Evolutionary conservation across 2,329 filamentous ascomycete genomes (phyloP).

Genomic region (Basipetospora sp.): DNA sequence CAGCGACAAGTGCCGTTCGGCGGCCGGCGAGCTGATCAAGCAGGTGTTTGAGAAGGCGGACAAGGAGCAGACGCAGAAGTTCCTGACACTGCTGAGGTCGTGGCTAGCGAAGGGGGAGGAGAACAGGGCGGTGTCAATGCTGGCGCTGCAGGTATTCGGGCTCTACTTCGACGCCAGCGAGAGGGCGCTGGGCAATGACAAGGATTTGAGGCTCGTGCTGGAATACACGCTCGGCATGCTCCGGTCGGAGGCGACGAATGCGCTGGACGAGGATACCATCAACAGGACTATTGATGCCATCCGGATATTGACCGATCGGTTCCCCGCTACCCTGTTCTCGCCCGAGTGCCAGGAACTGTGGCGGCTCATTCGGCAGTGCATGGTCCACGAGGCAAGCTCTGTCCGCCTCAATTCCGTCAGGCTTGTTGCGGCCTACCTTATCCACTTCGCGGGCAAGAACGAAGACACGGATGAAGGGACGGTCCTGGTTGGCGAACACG

Average conservation of each 20-base stretch:
- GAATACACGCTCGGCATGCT: conserved; percentile 39
- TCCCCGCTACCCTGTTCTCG: conserved; percentile 49
- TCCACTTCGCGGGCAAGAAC: conserved; percentile 55
- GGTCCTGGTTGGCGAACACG: conserved; percentile 54
- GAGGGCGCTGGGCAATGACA: conserved; percentile 42
- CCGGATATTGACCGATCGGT: conserved; percentile 50
- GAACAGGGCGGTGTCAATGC: conserved; percentile 53
- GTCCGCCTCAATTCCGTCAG: conserved; percentile 66
- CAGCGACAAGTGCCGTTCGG: conserved; percentile 66
- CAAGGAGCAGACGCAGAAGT: conserved; percentile 53
- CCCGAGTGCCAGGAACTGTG: conserved; percentile 51
- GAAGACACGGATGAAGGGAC: conserved; percentile 37
- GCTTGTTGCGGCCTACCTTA: conserved; percentile 62
- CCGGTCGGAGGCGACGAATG: conserved; percentile 35
- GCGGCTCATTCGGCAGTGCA: conserved; percentile 49
- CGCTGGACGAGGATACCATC: conserved; percentile 54
- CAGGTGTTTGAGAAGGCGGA: conserved; percentile 68
- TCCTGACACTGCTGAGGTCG: conserved; percentile 53
- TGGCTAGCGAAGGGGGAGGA: conserved; percentile 68
- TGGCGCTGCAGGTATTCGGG: conserved; percentile 67
- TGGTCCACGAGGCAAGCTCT: conserved; percentile 56
- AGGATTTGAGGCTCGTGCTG: conserved; percentile 52
- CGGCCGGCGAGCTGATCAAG: conserved; percentile 66
- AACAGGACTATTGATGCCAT: conserved; percentile 59
- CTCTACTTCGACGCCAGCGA: conserved; percentile 65